A percentile compares a stretch with the other conserved stretches of the same genome.
These are phyloP conservation scores for Solanum lignicaule DNA, from an alignment of 257 asterid species.

Conservation along the genomic window DNA sequence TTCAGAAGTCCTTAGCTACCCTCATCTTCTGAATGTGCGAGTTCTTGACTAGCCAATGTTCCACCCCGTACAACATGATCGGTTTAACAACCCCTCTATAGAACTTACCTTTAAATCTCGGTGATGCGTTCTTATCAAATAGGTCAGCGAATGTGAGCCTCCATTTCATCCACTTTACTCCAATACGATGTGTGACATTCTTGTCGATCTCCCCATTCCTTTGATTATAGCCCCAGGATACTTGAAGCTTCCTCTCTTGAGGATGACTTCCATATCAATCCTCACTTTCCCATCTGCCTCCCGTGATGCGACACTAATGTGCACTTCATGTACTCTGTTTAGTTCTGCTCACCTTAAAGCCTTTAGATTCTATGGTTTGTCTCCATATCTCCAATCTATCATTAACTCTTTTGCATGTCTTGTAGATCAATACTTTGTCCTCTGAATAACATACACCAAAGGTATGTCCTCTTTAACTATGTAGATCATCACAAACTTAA, in stretches of 20 bases:
- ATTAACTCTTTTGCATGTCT: neutral
- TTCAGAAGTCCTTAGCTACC: neutral
- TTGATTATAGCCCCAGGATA: neutral
- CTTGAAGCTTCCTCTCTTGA: neutral
- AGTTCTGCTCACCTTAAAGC: neutral
- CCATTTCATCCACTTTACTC: neutral
- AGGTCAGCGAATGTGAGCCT: neutral
- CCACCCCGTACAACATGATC: neutral
- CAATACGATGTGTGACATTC: neutral
- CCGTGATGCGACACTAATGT: neutral
- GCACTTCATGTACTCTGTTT: neutral
- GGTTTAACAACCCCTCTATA: neutral
- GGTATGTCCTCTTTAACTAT: neutral
- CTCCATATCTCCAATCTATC: neutral
- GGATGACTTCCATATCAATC: neutral
- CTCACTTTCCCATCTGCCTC: neutral
- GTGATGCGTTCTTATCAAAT: neutral
- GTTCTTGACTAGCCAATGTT: neutral
- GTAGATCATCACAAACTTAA: neutral
- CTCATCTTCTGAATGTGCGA: neutral
- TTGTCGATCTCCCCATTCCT: neutral
- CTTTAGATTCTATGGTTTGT: too few species aligned
- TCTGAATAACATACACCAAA: neutral
- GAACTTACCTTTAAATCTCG: neutral
- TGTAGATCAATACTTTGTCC: neutral